A percentile compares a stretch with the other conserved stretches of the same genome.
Evolutionary conservation across 192 early-diverging fungal species (phyloP).

Genomic region (Diversispora epigaea): DNA sequence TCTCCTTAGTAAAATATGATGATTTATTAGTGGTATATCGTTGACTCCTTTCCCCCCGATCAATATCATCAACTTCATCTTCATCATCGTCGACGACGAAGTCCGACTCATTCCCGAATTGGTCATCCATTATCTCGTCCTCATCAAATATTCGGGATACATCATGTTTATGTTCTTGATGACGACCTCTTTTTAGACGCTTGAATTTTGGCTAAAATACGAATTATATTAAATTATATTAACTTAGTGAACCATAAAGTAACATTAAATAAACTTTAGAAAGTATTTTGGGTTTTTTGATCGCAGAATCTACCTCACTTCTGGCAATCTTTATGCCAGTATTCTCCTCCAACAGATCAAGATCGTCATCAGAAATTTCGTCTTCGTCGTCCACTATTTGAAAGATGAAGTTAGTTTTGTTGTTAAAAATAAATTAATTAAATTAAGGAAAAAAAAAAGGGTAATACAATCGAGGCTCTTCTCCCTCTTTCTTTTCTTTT

Average conservation of each 20-base stretch:
- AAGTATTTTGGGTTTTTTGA: neutral
- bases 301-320: conserved; percentile 38
- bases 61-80: conserved; percentile 29
- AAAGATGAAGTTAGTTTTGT: neutral
- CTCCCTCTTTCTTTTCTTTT: conserved; percentile 55
- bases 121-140: conserved; percentile 1
- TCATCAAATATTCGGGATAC: conserved; percentile 21
- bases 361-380: conserved; percentile 88
- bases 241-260: neutral
- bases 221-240: neutral
- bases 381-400: conserved; percentile 53
- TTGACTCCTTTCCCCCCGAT: neutral
- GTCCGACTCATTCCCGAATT: conserved; percentile 4
- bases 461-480: conserved; percentile 43
- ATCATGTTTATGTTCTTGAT: conserved; percentile 34
- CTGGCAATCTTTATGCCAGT: conserved; percentile 59
- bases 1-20: neutral
- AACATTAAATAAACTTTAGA: neutral
- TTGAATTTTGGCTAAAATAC: conserved; percentile 55
- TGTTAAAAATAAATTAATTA: neutral
- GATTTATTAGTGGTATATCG: neutral
- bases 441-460: neutral
- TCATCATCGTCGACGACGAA: conserved; percentile 36
- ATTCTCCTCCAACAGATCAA: conserved; percentile 89
- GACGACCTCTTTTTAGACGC: conserved; percentile 64